These are phyloP conservation scores for Psidium friedrichsthalianum DNA, from an alignment of 345 rosid species.

Conservation along the genomic window DNA sequence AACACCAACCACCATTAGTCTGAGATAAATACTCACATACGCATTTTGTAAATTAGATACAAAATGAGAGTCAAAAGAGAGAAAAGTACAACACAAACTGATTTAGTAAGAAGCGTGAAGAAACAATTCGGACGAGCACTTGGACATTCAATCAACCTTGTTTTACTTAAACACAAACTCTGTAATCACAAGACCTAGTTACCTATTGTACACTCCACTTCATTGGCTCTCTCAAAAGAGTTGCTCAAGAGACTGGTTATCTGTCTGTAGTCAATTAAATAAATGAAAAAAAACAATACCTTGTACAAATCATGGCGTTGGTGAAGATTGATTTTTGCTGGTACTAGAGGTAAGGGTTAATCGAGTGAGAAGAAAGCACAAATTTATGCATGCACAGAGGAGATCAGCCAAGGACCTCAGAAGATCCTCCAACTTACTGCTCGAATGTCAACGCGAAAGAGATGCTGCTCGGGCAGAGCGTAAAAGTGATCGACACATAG, in stretches of 20 bases:
- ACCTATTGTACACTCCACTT: not conserved
- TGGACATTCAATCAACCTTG: not conserved
- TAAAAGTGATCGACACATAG: slow-evolving; percentile 44
- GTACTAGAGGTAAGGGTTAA: not conserved
- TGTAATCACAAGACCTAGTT: not conserved
- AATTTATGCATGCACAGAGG: not conserved
- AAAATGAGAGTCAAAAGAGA: not conserved
- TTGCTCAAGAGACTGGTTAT: not conserved
- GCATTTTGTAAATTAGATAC: not conserved
- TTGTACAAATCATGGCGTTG: not conserved
- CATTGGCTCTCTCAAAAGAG: not conserved
- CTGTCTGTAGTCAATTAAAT: not conserved
- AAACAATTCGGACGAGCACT: not conserved
- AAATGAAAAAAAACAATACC: not conserved
- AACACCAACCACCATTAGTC: not conserved
- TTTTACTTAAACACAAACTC: not conserved
- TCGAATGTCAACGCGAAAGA: slow-evolving; percentile 61
- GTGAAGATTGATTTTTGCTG: not conserved
- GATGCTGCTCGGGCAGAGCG: slow-evolving; percentile 87
- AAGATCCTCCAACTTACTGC: slow-evolving; percentile 45
- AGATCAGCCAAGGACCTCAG: not conserved
- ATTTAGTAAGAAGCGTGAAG: not conserved
- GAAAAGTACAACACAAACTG: not conserved
- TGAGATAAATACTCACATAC: not conserved
- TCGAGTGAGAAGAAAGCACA: not conserved